These are phyloP conservation scores for Raphanus sativus DNA, from an alignment of 345 rosid genomes.

Conservation along the genomic window DNA sequence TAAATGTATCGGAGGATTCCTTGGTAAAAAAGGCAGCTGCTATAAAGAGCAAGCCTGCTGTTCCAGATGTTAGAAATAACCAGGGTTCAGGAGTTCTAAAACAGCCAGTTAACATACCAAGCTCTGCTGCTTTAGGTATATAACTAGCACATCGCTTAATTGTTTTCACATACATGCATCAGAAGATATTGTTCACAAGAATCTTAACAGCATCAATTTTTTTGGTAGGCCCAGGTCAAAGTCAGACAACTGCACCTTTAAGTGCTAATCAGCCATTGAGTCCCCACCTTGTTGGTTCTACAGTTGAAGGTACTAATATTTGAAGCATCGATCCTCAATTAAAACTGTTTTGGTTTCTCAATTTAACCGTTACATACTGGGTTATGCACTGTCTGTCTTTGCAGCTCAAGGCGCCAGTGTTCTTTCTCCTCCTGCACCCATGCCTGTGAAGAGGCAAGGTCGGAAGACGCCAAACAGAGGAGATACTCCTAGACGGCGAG, in stretches of 20 bases:
- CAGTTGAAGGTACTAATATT: constrained; percentile 33
- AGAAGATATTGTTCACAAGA: constrained; percentile 1
- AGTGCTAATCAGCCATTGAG: constrained; percentile 26
- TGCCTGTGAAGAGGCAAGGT: constrained; percentile 45
- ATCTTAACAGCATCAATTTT: background rate
- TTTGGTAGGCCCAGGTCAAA: constrained; percentile 50
- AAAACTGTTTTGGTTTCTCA: constrained; percentile 16
- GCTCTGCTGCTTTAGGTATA: constrained; percentile 34
- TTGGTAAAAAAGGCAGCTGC: constrained; percentile 27
- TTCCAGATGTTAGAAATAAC: constrained; percentile 40
- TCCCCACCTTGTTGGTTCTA: constrained; percentile 28
- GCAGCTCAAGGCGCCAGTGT: constrained; percentile 26
- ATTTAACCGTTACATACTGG: background rate
- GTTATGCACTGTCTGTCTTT: constrained; percentile 6
- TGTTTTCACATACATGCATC: constrained; percentile 6
- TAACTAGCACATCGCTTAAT: background rate
- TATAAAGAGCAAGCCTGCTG: constrained; percentile 43
- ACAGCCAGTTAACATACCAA: constrained; percentile 20
- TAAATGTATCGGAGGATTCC: constrained; percentile 32
- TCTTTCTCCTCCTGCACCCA: constrained; percentile 19
- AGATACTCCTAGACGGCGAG: constrained; percentile 57
- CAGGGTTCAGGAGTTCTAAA: constrained; percentile 43
- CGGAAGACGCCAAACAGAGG: constrained; percentile 46
- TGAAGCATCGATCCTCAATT: constrained; percentile 7
- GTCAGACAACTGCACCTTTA: constrained; percentile 34